Conservation (phyloP, 768 basidiomycete species). For the Amanita inopinata region DNA sequence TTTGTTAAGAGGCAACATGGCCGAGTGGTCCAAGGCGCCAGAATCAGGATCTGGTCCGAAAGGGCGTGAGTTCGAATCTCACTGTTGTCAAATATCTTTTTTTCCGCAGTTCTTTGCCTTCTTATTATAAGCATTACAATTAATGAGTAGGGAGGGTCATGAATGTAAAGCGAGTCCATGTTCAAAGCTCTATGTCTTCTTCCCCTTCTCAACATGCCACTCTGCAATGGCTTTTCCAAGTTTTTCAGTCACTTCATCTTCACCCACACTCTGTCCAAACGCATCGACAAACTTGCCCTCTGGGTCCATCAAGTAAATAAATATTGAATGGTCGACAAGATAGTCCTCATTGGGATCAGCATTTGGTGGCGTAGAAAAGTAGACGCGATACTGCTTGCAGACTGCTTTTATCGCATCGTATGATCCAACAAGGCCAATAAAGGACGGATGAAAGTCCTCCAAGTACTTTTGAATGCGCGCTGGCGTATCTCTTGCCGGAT, state of each 20-base stretch:
- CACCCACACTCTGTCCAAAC: constrained; percentile 76
- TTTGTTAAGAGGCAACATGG: constrained; percentile 30
- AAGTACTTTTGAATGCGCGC: constrained; percentile 54
- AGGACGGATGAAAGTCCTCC: constrained; percentile 84
- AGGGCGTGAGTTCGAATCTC: constrained; percentile 30
- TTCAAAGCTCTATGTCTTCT: constrained; percentile 17
- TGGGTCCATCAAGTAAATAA: constrained; percentile 98
- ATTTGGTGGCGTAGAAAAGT: constrained; percentile 91
- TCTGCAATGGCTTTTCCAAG: constrained; percentile 40
- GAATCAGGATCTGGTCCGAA: constrained; percentile 37
- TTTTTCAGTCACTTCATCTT: constrained; percentile 57
- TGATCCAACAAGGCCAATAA: constrained; percentile 79
- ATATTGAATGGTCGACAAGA: constrained; percentile 94
- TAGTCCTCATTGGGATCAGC: constrained; percentile 89
- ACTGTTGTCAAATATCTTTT: constrained; percentile 19
- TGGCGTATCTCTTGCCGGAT: constrained; percentile 82
- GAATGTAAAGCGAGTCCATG: background rate
- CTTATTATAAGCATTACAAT: background rate
- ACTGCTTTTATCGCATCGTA: constrained; percentile 77
- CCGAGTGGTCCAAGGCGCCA: constrained; percentile 55
- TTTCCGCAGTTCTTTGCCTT: too few relatives aligned
- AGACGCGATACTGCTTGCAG: constrained; percentile 95
- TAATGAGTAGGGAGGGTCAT: background rate
- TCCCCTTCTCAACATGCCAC: constrained; percentile 33
- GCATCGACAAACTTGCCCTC: constrained; percentile 91